phyloP scores from a whole-genome alignment of 2,329 filamentous ascomycete species.

The Colletotrichum costaricense region DNA sequence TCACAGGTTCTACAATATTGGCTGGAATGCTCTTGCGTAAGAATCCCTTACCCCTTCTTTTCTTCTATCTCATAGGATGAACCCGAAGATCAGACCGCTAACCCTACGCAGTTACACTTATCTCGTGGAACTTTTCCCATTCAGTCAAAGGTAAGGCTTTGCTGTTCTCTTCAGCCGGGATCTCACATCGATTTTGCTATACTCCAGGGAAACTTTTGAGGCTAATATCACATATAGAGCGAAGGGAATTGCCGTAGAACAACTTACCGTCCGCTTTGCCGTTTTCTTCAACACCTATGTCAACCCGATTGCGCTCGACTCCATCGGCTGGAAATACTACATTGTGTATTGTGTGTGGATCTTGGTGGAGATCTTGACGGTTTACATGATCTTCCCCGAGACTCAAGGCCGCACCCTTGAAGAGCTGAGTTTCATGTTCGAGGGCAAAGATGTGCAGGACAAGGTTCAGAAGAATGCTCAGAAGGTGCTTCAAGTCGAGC shows the following conservation, averaged over 20 bases:
- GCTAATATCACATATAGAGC: conserved; percentile 36
- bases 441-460: conserved; percentile 33
- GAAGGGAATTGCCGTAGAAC: conserved; percentile 51
- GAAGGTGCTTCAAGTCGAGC: conserved; percentile 34
- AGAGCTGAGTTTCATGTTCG: conserved; percentile 60
- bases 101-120: conserved; percentile 48
- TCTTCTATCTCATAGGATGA: not conserved
- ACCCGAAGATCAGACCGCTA: conserved; percentile 33
- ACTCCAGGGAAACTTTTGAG: not conserved
- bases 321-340: conserved; percentile 55
- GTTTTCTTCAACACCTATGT: conserved; percentile 59
- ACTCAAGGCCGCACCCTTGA: conserved; percentile 84
- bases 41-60: fast-evolving
- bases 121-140: conserved; percentile 52
- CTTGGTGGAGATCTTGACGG: conserved; percentile 57
- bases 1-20: conserved; percentile 19
- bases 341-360: conserved; percentile 58
- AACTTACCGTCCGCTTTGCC: conserved; percentile 50
- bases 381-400: conserved; percentile 88
- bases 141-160: conserved; percentile 40
- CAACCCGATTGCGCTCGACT: conserved; percentile 55
- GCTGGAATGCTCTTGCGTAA: conserved; percentile 24
- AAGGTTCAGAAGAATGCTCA: conserved; percentile 35
- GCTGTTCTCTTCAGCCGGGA: not conserved
- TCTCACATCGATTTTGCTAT: fast-evolving